A percentile compares a stretch with the other conserved stretches of the same genome.
Conservation (phyloP, 75 land plant genomes). For the Pseudotsuga menziesii region DNA sequence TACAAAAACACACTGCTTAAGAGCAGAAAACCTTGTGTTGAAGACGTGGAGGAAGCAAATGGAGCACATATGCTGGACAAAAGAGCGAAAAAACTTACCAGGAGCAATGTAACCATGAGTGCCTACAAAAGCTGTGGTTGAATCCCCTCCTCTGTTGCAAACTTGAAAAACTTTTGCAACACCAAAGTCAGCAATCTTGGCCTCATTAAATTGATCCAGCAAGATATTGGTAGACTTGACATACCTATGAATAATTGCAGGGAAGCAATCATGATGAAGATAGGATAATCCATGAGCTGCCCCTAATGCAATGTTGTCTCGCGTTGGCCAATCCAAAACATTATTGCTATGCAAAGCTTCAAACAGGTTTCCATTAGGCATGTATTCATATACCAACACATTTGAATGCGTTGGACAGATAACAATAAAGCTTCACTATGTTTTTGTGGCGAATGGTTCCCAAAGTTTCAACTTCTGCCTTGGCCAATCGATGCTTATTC, state of each 20-base stretch:
- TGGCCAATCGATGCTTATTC: background rate
- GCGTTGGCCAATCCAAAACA: slow-evolving; percentile 64
- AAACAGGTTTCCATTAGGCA: slow-evolving; percentile 81
- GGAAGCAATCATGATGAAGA: slow-evolving; percentile 83
- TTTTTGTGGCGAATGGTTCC: slow-evolving; percentile 77
- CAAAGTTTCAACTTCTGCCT: slow-evolving; percentile 64
- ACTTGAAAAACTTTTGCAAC: slow-evolving; percentile 62
- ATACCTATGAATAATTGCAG: slow-evolving; percentile 81
- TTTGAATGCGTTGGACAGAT: slow-evolving; percentile 39
- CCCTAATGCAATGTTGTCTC: slow-evolving; percentile 79
- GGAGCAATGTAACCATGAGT: slow-evolving; percentile 70
- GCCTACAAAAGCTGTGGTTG: slow-evolving; percentile 30
- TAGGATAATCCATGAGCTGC: slow-evolving; percentile 79
- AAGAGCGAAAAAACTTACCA: slow-evolving; percentile 21
- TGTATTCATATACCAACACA: slow-evolving; percentile 77
- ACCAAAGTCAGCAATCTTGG: slow-evolving; percentile 92
- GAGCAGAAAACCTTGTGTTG: background rate
- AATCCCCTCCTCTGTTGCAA: background rate
- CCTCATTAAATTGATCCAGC: slow-evolving; percentile 69
- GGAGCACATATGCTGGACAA: too few species aligned
- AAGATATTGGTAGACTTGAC: slow-evolving; percentile 85
- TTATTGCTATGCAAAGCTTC: slow-evolving; percentile 55
- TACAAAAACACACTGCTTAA: too few species aligned
- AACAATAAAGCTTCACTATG: slow-evolving; percentile 76
- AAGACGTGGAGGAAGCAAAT: too few species aligned